Evolutionary conservation across 2,329 filamentous ascomycete species (phyloP).

Genomic region (Epichloe gansuensis): DNA sequence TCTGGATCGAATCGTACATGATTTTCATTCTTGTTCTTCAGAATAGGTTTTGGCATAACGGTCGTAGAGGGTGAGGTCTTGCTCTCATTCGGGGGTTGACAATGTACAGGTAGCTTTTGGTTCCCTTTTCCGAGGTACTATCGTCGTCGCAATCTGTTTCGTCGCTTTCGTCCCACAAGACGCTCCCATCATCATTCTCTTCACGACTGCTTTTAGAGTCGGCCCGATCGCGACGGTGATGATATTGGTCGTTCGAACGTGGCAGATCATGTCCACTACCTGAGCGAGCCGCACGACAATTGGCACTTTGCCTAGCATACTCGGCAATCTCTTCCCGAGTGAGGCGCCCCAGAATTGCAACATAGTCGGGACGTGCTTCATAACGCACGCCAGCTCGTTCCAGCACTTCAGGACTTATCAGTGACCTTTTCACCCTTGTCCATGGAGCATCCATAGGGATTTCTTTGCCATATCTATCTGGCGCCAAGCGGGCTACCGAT

Average conservation of each 20-base stretch:
- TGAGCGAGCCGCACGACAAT: constrained; percentile 31
- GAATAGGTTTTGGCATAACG: constrained; percentile 41
- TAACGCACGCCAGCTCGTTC: constrained; percentile 41
- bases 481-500: constrained; percentile 30
- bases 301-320: constrained; percentile 36
- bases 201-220: constrained; percentile 24
- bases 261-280: constrained; percentile 3
- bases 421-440: constrained; percentile 41
- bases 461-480: constrained; percentile 43
- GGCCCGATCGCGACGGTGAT: constrained; percentile 10
- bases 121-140: constrained; percentile 17
- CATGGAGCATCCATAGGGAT: constrained; percentile 45
- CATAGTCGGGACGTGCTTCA: constrained; percentile 46
- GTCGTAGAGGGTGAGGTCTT: constrained; percentile 24
- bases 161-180: constrained; percentile 19
- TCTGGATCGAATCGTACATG: constrained; percentile 42
- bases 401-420: constrained; percentile 44
- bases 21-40: constrained; percentile 48
- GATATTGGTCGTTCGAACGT: constrained; percentile 6
- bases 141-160: constrained; percentile 23
- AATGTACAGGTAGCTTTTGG: constrained; percentile 24
- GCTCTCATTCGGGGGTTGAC: constrained; percentile 23
- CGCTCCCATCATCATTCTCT: constrained; percentile 19
- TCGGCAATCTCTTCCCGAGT: constrained; percentile 38
- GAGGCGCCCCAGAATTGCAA: constrained; percentile 46